These are phyloP conservation scores for Capsicum pubescens DNA, from an alignment of 257 asterid species.

Conservation along the genomic window DNA sequence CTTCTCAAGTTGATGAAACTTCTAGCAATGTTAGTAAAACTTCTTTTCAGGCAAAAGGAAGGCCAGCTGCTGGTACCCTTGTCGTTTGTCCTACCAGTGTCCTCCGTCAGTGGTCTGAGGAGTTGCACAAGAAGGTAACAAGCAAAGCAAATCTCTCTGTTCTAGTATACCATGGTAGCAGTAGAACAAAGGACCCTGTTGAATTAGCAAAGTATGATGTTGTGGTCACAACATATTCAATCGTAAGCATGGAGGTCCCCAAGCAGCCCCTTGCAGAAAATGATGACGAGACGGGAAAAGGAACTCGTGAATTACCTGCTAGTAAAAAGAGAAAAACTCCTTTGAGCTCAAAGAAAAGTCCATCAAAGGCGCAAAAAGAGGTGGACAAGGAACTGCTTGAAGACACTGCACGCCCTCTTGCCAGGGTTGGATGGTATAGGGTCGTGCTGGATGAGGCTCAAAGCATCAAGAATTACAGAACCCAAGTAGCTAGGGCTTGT, in stretches of 20 bases:
- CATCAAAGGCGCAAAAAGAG: conserved; percentile 67
- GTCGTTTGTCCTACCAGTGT: conserved; percentile 98
- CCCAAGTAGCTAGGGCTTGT: conserved; percentile 98
- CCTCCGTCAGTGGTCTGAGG: conserved; percentile 96
- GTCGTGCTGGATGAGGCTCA: conserved; percentile 99
- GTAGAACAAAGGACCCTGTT: conserved; percentile 81
- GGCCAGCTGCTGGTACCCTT: conserved; percentile 96
- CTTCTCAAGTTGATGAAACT: conserved; percentile 43
- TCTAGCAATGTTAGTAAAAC: conserved; percentile 34
- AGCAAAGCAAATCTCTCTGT: conserved; percentile 83
- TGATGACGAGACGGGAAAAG: conserved; percentile 60
- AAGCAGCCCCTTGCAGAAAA: conserved; percentile 86
- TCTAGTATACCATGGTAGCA: conserved; percentile 85
- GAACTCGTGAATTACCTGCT: conserved; percentile 42
- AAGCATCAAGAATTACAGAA: conserved; percentile 91
- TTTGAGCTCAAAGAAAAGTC: conserved; percentile 53
- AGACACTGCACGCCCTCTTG: conserved; percentile 79
- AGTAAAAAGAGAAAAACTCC: conserved; percentile 67
- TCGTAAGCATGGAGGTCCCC: conserved; percentile 99
- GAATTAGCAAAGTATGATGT: conserved; percentile 94
- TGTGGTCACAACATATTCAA: conserved; percentile 93
- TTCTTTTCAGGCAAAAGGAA: conserved; percentile 58
- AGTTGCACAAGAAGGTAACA: conserved; percentile 83
- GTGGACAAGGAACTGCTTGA: conserved; percentile 59
- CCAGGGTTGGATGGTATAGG: conserved; percentile 97